A percentile compares a stretch with the other conserved stretches of the same genome.
Evolutionary conservation across 306 rosid genomes (phyloP).

Genomic region (Acacia confusa): DNA sequence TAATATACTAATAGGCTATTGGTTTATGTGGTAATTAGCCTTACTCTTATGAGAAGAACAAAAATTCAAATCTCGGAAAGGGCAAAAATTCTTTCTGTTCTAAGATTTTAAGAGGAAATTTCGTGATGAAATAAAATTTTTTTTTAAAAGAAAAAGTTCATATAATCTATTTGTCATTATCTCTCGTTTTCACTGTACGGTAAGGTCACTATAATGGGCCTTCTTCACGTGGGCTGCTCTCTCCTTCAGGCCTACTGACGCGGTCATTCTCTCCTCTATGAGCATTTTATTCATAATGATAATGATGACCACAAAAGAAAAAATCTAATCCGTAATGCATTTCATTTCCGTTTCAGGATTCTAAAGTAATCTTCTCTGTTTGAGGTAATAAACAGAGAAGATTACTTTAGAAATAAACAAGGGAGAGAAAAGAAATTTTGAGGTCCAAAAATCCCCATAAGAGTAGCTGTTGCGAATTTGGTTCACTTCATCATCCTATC

Average conservation of each 20-base stretch:
- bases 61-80: accelerated
- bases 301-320: neutral
- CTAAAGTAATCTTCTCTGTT: no score
- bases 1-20: neutral
- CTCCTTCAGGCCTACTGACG: slow-evolving; percentile 24
- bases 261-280: slow-evolving; percentile 16
- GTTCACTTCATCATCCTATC: slow-evolving; percentile 2
- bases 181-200: neutral
- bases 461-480: neutral
- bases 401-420: no score
- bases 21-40: no score
- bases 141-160: no score
- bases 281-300: neutral
- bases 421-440: no score
- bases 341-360: slow-evolving; percentile 9
- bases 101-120: no score
- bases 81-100: accelerated
- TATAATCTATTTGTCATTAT: neutral
- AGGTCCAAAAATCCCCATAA: neutral
- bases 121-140: no score
- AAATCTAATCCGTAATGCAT: slow-evolving; percentile 1
- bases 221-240: slow-evolving; percentile 39
- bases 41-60: no score
- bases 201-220: neutral
- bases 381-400: no score